Evolutionary conservation across 441 rosid species (phyloP).

Genomic region (Populus hybrid): DNA sequence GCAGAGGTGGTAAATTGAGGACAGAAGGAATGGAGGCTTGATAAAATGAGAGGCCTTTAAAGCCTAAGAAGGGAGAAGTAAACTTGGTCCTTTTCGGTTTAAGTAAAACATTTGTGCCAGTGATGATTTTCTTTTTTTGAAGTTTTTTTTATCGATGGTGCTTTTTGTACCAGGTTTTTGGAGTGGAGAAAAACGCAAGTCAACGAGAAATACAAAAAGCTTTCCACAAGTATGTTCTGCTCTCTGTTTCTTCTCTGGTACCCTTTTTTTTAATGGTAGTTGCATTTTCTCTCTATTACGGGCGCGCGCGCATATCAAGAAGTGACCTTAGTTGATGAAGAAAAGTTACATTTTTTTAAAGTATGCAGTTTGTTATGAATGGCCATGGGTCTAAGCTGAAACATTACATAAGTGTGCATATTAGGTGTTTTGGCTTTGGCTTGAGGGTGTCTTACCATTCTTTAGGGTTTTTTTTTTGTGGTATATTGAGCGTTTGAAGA

Average conservation of each 20-base stretch:
- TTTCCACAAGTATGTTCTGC: conserved; percentile 74
- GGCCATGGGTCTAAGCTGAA: background rate
- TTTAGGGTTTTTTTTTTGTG: background rate
- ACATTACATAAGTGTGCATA: background rate
- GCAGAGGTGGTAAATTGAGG: background rate
- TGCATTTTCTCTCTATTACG: background rate
- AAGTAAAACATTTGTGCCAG: background rate
- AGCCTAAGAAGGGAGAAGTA: background rate
- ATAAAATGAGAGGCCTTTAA: background rate
- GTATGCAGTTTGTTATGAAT: background rate
- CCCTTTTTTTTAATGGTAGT: background rate
- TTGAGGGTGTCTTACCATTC: background rate
- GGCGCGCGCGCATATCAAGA: background rate
- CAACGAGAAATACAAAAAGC: conserved; percentile 96
- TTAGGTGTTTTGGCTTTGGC: background rate
- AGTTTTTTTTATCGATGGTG: background rate
- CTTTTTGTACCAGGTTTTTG: conserved; percentile 62
- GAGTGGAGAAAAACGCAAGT: conserved; percentile 71
- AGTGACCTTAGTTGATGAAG: background rate
- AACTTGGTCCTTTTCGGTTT: background rate
- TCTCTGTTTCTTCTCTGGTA: background rate
- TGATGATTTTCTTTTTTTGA: background rate
- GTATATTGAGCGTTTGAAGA: background rate
- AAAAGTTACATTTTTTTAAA: background rate
- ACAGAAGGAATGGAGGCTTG: background rate